Evolutionary conservation across 805 yeast species (phyloP), one percentile per base, ranked within the genome.

Genomic region (Saccharomycopsis selenospora): DNA sequence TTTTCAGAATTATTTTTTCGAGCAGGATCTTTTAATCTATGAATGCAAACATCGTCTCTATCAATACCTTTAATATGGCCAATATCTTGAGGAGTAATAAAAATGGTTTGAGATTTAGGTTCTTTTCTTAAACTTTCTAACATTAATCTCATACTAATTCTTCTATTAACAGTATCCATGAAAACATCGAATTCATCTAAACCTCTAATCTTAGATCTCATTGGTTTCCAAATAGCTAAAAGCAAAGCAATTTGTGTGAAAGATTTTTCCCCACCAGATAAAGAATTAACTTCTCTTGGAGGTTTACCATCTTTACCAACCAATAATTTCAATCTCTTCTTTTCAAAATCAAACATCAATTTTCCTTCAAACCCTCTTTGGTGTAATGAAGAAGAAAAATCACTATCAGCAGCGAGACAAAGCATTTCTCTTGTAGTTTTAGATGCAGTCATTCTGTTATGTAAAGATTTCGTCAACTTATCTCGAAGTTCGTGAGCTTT

Each of bases 211-310:
- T 85, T 77, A 0, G 95, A 82, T 52, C 83, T 79, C 96, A 93
- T 90, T 24, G 87, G 82, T 55, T 80, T 79, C 99, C 99, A 93
- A 25, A 95, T 84, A 0, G 97, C 83, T 51, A 91, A 69, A 42
- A 93, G 66, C 50, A 93, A 72, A 0, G 97, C 85, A 54, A 91
- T 81, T 62, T 95, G 99, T 0, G 96, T 80, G 63, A 84, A 91
- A 0, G 97, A 88, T 61, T 90, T 90, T 62, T 93, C 99, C 42
- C 99, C 99, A 30, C 99, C 99, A 1, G 96, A 88, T 23, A 91
- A 72, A 0, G 96, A 83, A 55, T 81, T 85, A 3, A 87, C 87
- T 33, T 82, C 78, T 56, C 96, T 71, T 27, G 76, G 70, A 24
- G 73, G 72, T 36, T 72, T 74, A 50, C 76, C 80, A 44, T 70